Evolutionary conservation across 495 filamentous ascomycete species (phyloP), one percentile per base, ranked within the genome.

Genomic region (Aspergillus leporis): DNA sequence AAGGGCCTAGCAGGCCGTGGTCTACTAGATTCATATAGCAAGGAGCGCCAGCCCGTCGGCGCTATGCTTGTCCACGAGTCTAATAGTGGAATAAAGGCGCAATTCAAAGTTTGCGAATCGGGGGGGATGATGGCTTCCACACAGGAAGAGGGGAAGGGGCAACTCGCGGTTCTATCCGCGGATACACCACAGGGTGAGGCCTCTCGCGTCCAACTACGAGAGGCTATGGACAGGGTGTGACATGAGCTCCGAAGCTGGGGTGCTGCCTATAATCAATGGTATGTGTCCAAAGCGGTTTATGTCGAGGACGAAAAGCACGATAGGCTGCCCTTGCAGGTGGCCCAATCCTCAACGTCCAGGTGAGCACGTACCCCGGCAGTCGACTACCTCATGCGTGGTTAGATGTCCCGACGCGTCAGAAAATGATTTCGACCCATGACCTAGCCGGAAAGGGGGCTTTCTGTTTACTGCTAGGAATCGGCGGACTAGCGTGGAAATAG

Each of bases 371-470:
- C 58, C 80, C 81, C 16, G 81, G 81, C 9, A 65, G 63, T 21
- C 68, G 77, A 31, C 65, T 81, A 2, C 81, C 81, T 1, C 81
- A 84, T 58, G 80, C 74, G 0, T 84, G 81, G 81, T 57, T 84
- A 0, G 80, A 77, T 45, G 70, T 62, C 2, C 40, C 52, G 5
- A 56, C 64, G 10, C 77, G 75, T 1, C 56, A 60, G 5, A 68
- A 73, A 48, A 45, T 49, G 14, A 58, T 81, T 31, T 80, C 78
- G 8, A 81, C 80, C 0, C 71, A 78, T 40, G 81, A 84, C 59
- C 62, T 84, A 1, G 80, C 77, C 1, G 81, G 79, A 6, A 66
- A 82, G 41, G 77, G 79, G 1, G 53, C 51, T 8, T 84, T 84
- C 60, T 66, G 59, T 23, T 62, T 84, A 1, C 61, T 82, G 7